Base-by-base conservation (phyloP, 805 yeast species). In the Hanseniaspora occidentalis region DNA sequence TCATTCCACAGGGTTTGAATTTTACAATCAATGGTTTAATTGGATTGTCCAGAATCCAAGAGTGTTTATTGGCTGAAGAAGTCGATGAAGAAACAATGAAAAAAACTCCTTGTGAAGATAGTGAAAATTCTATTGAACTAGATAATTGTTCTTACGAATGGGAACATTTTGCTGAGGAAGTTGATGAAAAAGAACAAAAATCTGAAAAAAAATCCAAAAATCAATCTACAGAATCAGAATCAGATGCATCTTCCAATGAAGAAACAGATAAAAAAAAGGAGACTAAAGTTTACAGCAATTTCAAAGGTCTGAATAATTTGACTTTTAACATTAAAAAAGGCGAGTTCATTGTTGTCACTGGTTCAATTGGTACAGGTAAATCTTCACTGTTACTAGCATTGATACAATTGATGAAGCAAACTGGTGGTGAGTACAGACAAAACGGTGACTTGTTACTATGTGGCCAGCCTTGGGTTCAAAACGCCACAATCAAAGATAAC, bases 261-360 rank as follows among this genome's bases (percentile, higher is more conserved):
- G 16, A 14, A 35, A 10, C 50, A 50, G 8, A 45, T 47, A 19
- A 31, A 37, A 19, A 21, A 14, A 23, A 18, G 41, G 48, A 3
- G 33, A 11, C 11, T 24, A 11, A 8, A 24, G 11, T 9, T 24
- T 11, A 8, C n/a, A n/a, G n/a, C n/a, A n/a, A n/a, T 17, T 38
- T 38, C 13, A 42, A 42, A n/a, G 44, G 44, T n/a, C 21, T 42
- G 11, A 36, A 42, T 20, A 47, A 73, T 47, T 52, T 79, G 38
- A 58, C 69, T 40, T 50, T 79, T 18, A 46, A 57, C 1, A 60
- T 79, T 37, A 53, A 61, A 34, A 68, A 66, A 35, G 78, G 78
- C 17, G 84, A 79, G 51, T 75, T 81, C 40, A 60, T 80, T 2
- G 77, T 79, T 42, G 65, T 81, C 16, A 78, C 84, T 0, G 89